Conservation (phyloP, 345 rosid genomes). For the Citrus cavaleriei region DNA sequence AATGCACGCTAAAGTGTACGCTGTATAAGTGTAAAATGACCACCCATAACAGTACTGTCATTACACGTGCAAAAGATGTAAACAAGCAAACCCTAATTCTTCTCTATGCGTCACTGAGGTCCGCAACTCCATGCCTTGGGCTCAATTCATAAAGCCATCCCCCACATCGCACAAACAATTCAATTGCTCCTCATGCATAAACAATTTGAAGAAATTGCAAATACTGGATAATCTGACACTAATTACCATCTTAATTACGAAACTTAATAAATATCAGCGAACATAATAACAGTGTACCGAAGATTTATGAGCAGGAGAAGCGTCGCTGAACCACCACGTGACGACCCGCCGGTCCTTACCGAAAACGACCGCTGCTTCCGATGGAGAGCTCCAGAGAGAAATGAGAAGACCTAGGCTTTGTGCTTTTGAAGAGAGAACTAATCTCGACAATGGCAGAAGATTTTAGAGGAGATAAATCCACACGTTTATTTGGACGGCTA, state of each 20-base stretch:
- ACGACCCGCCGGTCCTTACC: background rate
- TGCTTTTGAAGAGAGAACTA: background rate
- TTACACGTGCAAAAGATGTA: background rate
- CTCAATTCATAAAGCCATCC: background rate
- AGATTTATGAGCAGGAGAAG: background rate
- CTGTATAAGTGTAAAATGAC: background rate
- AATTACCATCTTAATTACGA: background rate
- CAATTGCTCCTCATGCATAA: background rate
- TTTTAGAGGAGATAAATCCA: background rate
- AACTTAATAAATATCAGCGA: background rate
- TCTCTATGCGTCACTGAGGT: background rate
- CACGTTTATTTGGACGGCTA: background rate
- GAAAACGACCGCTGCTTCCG: background rate
- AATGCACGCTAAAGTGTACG: background rate
- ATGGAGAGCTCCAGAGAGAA: background rate
- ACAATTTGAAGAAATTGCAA: background rate
- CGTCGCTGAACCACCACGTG: background rate
- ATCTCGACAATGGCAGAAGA: background rate
- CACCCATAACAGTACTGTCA: background rate
- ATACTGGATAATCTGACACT: background rate
- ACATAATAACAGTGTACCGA: constrained; percentile 24
- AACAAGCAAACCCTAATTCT: background rate
- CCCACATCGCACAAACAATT: background rate
- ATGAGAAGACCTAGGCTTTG: background rate
- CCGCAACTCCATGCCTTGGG: background rate